A percentile compares a stretch with the other conserved stretches of the same genome.
These are phyloP conservation scores for Hansenula sp. DNA, from an alignment of 1,139 yeast genomes.

Conservation along the genomic window DNA sequence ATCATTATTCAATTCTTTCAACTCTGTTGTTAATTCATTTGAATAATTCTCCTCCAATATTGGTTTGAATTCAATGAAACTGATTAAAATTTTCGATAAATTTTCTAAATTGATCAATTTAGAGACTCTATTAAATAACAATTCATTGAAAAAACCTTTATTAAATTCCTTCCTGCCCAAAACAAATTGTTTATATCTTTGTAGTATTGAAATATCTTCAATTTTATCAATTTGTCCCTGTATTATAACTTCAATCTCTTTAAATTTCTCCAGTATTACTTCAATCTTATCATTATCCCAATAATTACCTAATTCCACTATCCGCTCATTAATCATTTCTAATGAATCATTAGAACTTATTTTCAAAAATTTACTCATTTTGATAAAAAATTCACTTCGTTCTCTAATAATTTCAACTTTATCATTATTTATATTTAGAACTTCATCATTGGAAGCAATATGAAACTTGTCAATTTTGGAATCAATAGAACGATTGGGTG, in stretches of 20 bases:
- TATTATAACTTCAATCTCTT: constrained; percentile 1
- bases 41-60: constrained; percentile 3
- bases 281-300: not conserved
- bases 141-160: not conserved
- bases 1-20: not conserved
- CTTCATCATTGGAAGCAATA: too few species aligned
- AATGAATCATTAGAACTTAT: not conserved
- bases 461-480: constrained; percentile 1
- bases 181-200: not conserved
- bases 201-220: not conserved
- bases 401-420: not conserved
- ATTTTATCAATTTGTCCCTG: not conserved
- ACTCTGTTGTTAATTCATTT: not conserved
- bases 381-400: not conserved
- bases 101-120: constrained; percentile 6
- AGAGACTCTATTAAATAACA: not conserved
- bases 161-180: not conserved
- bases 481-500: too few species aligned
- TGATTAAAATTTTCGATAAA: constrained; percentile 3
- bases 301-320: not conserved
- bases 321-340: not conserved
- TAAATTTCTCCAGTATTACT: constrained; percentile 1
- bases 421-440: too few species aligned
- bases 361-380: constrained; percentile 1
- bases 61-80: constrained; percentile 6